Conservation (phyloP, 2,329 filamentous ascomycete species). For the Hypoxylon sp. region DNA sequence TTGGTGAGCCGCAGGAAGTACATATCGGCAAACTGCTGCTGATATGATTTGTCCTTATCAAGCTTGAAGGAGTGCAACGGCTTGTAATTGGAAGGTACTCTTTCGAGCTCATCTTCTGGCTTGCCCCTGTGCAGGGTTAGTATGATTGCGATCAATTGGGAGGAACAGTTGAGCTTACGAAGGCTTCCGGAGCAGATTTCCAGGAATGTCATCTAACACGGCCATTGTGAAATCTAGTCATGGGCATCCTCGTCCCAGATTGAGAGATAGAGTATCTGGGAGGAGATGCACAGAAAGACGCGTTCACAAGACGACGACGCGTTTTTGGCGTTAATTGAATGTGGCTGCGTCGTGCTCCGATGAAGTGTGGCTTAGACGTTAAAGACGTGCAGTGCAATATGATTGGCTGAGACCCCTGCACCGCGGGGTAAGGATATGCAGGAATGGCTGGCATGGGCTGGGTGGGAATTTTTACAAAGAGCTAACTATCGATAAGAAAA, state of each 20-base stretch:
- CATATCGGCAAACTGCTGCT: conserved; percentile 97
- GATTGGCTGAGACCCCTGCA: conserved; percentile 47
- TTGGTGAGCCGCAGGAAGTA: conserved; percentile 93
- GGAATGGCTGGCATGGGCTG: conserved; percentile 1
- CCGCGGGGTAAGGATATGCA: conserved; percentile 50
- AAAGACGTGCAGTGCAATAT: conserved; percentile 9
- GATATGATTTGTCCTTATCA: conserved; percentile 80
- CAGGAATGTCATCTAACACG: conserved; percentile 60
- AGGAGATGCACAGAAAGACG: conserved; percentile 31
- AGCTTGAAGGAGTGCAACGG: conserved; percentile 82
- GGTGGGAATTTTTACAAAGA: conserved; percentile 14
- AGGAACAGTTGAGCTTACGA: conserved; percentile 58
- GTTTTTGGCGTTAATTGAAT: conserved; percentile 57
- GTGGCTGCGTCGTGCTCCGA: conserved; percentile 39
- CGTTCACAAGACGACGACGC: conserved; percentile 48
- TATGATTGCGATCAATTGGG: conserved; percentile 30
- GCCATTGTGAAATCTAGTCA: conserved; percentile 56
- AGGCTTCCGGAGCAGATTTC: conserved; percentile 64
- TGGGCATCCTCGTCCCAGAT: conserved; percentile 22
- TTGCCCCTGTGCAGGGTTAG: conserved; percentile 55
- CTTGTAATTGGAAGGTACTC: conserved; percentile 74
- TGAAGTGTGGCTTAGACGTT: conserved; percentile 19
- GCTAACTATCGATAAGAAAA: conserved; percentile 40
- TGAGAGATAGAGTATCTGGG: conserved; percentile 13
- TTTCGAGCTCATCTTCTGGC: conserved; percentile 62